Evolutionary conservation across 768 basidiomycete species (phyloP).

Genomic region (Sutorius australiensis): DNA sequence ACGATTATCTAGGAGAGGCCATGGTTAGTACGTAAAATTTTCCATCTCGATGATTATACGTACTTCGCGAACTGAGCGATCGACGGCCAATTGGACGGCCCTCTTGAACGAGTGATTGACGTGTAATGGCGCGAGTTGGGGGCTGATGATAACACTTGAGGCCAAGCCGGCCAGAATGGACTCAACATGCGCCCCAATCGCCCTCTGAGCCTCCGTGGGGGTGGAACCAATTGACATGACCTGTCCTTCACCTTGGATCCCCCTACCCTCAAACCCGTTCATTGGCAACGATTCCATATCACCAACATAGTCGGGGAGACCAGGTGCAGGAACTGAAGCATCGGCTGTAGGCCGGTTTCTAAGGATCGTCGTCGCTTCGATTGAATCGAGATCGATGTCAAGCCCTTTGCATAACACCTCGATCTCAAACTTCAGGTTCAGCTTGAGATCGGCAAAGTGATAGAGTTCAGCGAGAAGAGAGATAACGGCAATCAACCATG

Average conservation of each 20-base stretch:
- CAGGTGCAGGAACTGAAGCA: constrained; percentile 44
- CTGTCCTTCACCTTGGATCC: constrained; percentile 51
- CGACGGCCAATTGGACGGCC: constrained; percentile 85
- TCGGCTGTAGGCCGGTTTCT: constrained; percentile 71
- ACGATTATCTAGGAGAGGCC: constrained; percentile 68
- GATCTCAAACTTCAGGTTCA: constrained; percentile 98
- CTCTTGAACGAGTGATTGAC: constrained; percentile 84
- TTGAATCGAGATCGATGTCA: constrained; percentile 77
- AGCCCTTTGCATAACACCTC: constrained; percentile 93
- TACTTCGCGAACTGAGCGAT: constrained; percentile 93
- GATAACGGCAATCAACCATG: constrained; percentile 97
- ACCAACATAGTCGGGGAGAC: constrained; percentile 72
- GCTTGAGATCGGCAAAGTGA: constrained; percentile 91
- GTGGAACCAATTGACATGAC: constrained; percentile 58
- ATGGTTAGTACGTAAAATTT: neutral
- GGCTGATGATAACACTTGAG: constrained; percentile 70
- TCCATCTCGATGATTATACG: constrained; percentile 8
- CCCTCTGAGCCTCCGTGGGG: constrained; percentile 62
- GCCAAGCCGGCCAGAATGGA: constrained; percentile 69
- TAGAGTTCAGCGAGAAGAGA: constrained; percentile 93
- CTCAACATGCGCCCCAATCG: constrained; percentile 76
- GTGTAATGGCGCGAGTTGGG: constrained; percentile 70
- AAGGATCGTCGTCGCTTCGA: constrained; percentile 81
- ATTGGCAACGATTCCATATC: constrained; percentile 81
- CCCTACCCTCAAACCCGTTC: constrained; percentile 58